Evolutionary conservation across 768 basidiomycete genomes (phyloP).

Genomic region (Podaxis sp.): DNA sequence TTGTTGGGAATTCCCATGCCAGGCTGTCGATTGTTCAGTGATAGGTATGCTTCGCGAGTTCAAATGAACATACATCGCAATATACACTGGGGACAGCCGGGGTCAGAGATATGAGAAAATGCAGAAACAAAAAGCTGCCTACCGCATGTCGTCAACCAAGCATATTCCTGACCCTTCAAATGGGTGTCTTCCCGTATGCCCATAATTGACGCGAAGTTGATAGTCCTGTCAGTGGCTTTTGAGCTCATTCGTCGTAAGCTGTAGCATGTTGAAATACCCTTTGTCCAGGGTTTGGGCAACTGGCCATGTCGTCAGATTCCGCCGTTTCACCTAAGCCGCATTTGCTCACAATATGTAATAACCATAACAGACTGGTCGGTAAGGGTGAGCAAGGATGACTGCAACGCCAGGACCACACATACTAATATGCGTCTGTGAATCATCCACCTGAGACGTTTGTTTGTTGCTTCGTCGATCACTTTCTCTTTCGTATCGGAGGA

Average conservation of each 20-base stretch:
- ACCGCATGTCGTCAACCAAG: constrained; percentile 49
- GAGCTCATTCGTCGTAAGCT: background rate
- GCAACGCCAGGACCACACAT: constrained; percentile 12
- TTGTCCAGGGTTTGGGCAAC: constrained; percentile 48
- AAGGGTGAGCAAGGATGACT: background rate
- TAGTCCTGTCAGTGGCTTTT: constrained; percentile 28
- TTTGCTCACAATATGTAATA: constrained; percentile 39
- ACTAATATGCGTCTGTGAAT: constrained; percentile 46
- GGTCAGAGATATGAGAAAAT: background rate
- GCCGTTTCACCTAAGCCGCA: background rate
- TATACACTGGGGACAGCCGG: constrained; percentile 30
- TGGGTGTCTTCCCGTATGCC: constrained; percentile 43
- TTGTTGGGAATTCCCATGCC: constrained; percentile 48
- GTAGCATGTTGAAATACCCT: constrained; percentile 27
- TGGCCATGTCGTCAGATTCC: constrained; percentile 11
- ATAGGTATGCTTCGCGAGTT: background rate
- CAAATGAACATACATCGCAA: constrained; percentile 33
- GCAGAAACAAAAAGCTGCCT: constrained; percentile 12
- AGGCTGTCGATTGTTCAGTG: constrained; percentile 23
- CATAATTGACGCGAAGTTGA: constrained; percentile 50
- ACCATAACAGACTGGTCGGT: constrained; percentile 41
- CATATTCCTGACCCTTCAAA: constrained; percentile 50
- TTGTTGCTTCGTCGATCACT: constrained; percentile 42
- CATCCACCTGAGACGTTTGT: constrained; percentile 43
- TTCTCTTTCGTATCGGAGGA: constrained; percentile 23